Evolutionary conservation across 768 basidiomycete species (phyloP).

Genomic region (Leucocoprinus sp.): DNA sequence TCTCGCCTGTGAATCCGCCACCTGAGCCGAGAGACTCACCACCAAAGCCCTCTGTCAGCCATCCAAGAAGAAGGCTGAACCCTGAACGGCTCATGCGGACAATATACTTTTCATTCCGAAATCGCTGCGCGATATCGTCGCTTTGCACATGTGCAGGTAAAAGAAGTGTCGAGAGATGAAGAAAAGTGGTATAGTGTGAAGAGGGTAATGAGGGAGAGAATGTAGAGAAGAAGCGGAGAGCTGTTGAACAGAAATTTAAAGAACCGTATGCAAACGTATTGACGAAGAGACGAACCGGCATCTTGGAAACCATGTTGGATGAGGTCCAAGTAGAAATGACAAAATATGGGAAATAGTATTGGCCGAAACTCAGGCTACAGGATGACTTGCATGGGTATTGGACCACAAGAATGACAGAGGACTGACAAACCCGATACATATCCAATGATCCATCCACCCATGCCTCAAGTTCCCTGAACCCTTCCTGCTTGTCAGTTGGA

Average conservation of each 20-base stretch:
- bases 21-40: conserved; percentile 79
- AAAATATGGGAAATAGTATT: conserved; percentile 92
- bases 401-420: not conserved
- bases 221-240: conserved; percentile 62
- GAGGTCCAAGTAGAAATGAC: conserved; percentile 93
- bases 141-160: conserved; percentile 79
- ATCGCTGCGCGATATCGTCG: conserved; percentile 76
- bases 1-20: conserved; percentile 72
- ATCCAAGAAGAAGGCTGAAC: conserved; percentile 86
- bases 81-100: conserved; percentile 87
- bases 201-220: conserved; percentile 63
- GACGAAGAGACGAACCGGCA: conserved; percentile 52
- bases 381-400: conserved; percentile 8
- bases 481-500: conserved; percentile 80
- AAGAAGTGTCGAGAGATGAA: conserved; percentile 72
- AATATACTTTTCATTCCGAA: conserved; percentile 85
- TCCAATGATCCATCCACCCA: conserved; percentile 90
- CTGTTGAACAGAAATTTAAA: conserved; percentile 30
- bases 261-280: not conserved
- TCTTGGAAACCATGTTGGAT: conserved; percentile 86
- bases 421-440: conserved; percentile 70
- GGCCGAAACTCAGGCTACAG: conserved; percentile 85
- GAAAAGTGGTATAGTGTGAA: conserved; percentile 60
- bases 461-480: conserved; percentile 75
- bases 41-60: conserved; percentile 90